Conservation (phyloP, 2,329 filamentous ascomycete genomes). For the Arthrobotrys musiformis region DNA sequence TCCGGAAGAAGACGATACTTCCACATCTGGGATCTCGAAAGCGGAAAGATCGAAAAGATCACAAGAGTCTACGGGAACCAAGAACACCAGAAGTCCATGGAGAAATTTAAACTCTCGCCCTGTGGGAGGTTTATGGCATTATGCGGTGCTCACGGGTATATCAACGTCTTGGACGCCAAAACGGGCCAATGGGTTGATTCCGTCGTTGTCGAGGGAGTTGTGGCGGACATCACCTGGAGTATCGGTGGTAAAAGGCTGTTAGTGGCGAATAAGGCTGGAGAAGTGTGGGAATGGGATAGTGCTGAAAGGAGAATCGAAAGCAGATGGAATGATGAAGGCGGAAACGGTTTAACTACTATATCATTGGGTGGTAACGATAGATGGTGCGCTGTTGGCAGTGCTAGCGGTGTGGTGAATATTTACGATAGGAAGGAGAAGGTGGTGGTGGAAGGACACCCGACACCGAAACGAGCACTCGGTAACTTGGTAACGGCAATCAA, state of each 20-base stretch:
- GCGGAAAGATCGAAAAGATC: slow-evolving; percentile 84
- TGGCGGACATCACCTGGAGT: slow-evolving; percentile 87
- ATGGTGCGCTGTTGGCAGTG: slow-evolving; percentile 89
- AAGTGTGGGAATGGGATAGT: slow-evolving; percentile 89
- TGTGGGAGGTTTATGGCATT: slow-evolving; percentile 88
- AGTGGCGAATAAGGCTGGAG: slow-evolving; percentile 84
- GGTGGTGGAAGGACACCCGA: slow-evolving; percentile 71
- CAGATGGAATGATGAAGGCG: slow-evolving; percentile 90
- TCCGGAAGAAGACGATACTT: slow-evolving; percentile 90
- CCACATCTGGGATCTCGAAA: slow-evolving; percentile 89
- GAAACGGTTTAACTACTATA: slow-evolving; percentile 83
- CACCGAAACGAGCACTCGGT: slow-evolving; percentile 78
- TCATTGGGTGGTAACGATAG: slow-evolving; percentile 83
- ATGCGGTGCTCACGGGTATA: slow-evolving; percentile 79
- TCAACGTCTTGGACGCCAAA: slow-evolving; percentile 82
- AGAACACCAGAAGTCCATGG: slow-evolving; percentile 80
- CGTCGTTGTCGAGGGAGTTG: slow-evolving; percentile 83
- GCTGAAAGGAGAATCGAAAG: slow-evolving; percentile 75
- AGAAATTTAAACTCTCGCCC: slow-evolving; percentile 86
- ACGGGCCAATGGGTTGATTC: slow-evolving; percentile 90
- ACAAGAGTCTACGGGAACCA: slow-evolving; percentile 79
- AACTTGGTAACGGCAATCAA: slow-evolving; percentile 89
- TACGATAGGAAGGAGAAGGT: slow-evolving; percentile 77
- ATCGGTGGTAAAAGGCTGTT: slow-evolving; percentile 81
- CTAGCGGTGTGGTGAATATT: slow-evolving; percentile 88